Conservation (phyloP, 768 basidiomycete genomes). For the Mycena vulgaris region DNA sequence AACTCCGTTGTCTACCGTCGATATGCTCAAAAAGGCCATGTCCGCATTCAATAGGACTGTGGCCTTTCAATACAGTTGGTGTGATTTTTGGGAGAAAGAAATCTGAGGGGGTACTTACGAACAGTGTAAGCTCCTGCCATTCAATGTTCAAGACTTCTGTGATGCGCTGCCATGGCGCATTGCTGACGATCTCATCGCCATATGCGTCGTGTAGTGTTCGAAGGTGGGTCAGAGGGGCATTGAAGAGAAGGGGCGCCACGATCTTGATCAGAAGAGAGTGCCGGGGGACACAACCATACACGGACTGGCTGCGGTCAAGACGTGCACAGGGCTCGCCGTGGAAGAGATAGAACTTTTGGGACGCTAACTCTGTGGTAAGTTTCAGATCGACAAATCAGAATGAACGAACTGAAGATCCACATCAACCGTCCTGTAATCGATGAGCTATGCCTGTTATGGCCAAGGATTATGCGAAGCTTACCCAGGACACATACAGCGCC, state of each 20-base stretch:
- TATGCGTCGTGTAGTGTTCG: conserved; percentile 52
- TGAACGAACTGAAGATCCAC: conserved; percentile 20
- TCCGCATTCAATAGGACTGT: conserved; percentile 61
- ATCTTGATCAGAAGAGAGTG: conserved; percentile 23
- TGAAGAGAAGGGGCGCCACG: conserved; percentile 22
- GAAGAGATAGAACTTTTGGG: conserved; percentile 26
- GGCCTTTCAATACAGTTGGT: conserved; percentile 34
- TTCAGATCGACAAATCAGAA: neutral
- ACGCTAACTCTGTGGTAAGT: neutral
- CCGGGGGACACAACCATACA: neutral
- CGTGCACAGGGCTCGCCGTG: conserved; percentile 33
- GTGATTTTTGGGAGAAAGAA: conserved; percentile 5
- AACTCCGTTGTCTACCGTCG: conserved; percentile 46
- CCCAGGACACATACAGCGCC: neutral
- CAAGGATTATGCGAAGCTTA: neutral
- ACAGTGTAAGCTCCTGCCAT: conserved; percentile 54
- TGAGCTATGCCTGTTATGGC: neutral
- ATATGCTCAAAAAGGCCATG: conserved; percentile 60
- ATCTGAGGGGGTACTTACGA: conserved; percentile 48
- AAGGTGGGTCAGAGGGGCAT: conserved; percentile 26
- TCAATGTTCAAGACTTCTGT: conserved; percentile 48
- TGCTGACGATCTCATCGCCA: conserved; percentile 52
- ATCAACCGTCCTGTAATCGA: conserved; percentile 20
- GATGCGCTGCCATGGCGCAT: conserved; percentile 52
- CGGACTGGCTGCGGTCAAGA: conserved; percentile 13